Conservation (phyloP, 176 grass and related monocot genomes). For the Eleusine coracana region DNA sequence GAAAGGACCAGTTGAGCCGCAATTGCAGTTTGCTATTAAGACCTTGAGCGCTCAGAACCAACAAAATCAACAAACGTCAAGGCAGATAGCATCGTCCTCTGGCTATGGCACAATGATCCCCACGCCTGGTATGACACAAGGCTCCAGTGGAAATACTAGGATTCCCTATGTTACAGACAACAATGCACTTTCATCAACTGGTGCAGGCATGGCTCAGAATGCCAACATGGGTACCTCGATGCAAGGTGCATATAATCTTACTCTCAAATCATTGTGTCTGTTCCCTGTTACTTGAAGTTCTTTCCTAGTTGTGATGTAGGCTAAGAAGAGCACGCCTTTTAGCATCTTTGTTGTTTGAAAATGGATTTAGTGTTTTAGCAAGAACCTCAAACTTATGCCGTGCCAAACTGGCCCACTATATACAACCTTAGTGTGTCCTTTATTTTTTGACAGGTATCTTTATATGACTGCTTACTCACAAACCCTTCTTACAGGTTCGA, state of each 20-base stretch:
- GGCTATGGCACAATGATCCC: conserved; percentile 85
- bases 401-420: conserved; percentile 9
- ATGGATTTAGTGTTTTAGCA: conserved; percentile 21
- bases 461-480: conserved; percentile 35
- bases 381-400: conserved; percentile 33
- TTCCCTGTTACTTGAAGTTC: conserved; percentile 21
- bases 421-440: neutral
- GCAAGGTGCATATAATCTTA: conserved; percentile 45
- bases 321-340: conserved; percentile 5
- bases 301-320: conserved; percentile 21
- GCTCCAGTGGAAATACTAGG: conserved; percentile 54
- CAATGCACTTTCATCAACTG: conserved; percentile 48
- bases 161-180: conserved; percentile 64
- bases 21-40: conserved; percentile 65
- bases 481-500: conserved; percentile 52
- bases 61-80: conserved; percentile 58
- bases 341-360: conserved; percentile 24
- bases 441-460: conserved; percentile 1
- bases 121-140: conserved; percentile 83
- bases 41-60: conserved; percentile 45
- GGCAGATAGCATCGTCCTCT: conserved; percentile 67
- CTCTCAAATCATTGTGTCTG: conserved; percentile 12
- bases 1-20: conserved; percentile 55
- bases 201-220: conserved; percentile 63
- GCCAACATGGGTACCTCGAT: conserved; percentile 57